Evolutionary conservation across 805 yeast genomes (phyloP), one percentile per base, ranked within the genome.

Genomic region (Wickerhamiella parazyma): DNA sequence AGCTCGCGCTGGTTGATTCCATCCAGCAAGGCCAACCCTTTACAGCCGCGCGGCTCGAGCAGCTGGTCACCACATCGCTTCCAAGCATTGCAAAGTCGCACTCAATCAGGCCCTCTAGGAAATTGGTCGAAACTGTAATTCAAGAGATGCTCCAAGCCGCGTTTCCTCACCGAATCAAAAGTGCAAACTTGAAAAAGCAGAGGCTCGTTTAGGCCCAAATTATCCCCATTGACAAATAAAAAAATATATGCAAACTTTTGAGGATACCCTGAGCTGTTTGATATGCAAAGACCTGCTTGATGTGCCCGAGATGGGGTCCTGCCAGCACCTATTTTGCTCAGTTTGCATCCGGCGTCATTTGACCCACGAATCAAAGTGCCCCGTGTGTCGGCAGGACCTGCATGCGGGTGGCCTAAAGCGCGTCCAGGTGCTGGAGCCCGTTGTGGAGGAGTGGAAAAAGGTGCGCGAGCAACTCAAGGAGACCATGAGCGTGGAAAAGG

Each of bases 241-340:
- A 10, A 44, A 16, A 28, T 16, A 28, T 12, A 28, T 52, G 22
- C 39, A 45, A 10, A 44, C 71, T 41, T 61, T 87, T 2, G 95
- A 87, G 49, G 68, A 84, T 1, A 64, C 78, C 20, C 65, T 85
- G 41, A 58, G 94, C 55, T 87, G 97, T 57, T 86, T 80, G 52
- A 80, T 87, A 8, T 87, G 97, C 60, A 83, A 86, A 54, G 95
- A 85, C 48, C 74, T 80, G 49, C 66, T 82, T 44, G 70, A 64
- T 25, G 81, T 87, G 0, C 95, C 97, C 1, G 83, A 84, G 29
- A 62, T 80, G 35, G 82, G 95, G 0, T 71, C 79, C 2, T 87
- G 97, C 64, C 79, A 82, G 29, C 96, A 87, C 59, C 78, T 87
- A 0, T 87, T 85, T 58, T 87, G 97, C 60, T 83, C 94, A 0